Conservation (phyloP, 768 basidiomycete species). For the Pleurotus tuoliensis region DNA sequence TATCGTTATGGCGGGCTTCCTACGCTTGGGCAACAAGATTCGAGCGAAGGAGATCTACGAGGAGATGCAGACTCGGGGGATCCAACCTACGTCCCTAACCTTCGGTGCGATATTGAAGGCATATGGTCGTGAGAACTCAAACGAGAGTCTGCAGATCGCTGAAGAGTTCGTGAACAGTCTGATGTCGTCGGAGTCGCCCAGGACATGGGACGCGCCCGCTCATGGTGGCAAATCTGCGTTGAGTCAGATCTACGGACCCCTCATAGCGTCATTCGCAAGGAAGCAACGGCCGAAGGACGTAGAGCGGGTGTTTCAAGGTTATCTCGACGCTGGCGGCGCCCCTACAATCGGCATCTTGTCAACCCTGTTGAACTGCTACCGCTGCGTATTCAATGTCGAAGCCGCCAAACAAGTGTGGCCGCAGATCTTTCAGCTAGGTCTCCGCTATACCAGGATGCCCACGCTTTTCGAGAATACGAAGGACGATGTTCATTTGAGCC, state of each 20-base stretch:
- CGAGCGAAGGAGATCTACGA: constrained; percentile 65
- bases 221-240: constrained; percentile 40
- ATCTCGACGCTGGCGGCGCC: constrained; percentile 49
- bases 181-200: constrained; percentile 28
- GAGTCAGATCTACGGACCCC: constrained; percentile 56
- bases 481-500: constrained; percentile 12
- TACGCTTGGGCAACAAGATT: constrained; percentile 47
- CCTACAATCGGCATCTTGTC: constrained; percentile 60
- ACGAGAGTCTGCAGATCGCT: constrained; percentile 54
- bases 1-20: constrained; percentile 70
- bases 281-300: constrained; percentile 46
- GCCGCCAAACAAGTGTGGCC: constrained; percentile 65
- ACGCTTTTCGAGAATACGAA: constrained; percentile 24
- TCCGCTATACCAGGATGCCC: constrained; percentile 32
- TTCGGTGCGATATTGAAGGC: constrained; percentile 64
- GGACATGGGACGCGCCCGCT: constrained; percentile 34
- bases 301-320: constrained; percentile 49
- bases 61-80: constrained; percentile 62
- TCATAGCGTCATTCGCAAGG: constrained; percentile 50
- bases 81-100: constrained; percentile 66
- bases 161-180: constrained; percentile 61
- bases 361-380: constrained; percentile 69
- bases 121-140: constrained; percentile 46
- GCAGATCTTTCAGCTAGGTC: constrained; percentile 56
- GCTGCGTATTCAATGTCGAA: constrained; percentile 50